These are phyloP conservation scores for Ailanthus altissimus DNA, from an alignment of 345 rosid species.

Conservation along the genomic window DNA sequence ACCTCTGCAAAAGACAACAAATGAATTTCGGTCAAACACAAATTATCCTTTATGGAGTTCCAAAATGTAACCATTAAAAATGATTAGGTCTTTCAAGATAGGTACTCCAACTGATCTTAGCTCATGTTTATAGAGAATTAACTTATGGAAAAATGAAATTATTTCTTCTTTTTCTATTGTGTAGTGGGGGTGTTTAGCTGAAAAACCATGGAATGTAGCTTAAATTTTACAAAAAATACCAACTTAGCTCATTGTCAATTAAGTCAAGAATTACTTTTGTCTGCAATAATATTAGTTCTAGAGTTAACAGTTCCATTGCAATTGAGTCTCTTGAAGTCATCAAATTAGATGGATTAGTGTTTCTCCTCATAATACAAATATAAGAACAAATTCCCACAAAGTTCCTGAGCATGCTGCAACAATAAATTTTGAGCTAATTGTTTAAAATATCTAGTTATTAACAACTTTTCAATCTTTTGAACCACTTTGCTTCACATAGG, in stretches of 20 bases:
- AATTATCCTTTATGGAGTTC: background rate
- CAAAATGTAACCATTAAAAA: background rate
- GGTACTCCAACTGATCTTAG: background rate
- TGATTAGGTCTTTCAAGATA: background rate
- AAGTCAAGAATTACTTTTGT: background rate
- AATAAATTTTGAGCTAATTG: too few relatives aligned
- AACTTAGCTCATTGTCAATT: background rate
- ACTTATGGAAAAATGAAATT: background rate
- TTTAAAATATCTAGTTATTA: too few relatives aligned
- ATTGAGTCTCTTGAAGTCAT: background rate
- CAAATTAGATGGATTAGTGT: background rate
- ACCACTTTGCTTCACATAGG: too few relatives aligned
- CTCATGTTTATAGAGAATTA: background rate
- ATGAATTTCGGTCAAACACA: background rate
- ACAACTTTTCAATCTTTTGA: too few relatives aligned
- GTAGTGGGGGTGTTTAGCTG: too few relatives aligned
- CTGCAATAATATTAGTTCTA: background rate
- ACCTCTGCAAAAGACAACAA: conserved; percentile 35
- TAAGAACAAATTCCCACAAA: background rate
- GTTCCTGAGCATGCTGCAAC: background rate
- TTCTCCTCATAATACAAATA: background rate
- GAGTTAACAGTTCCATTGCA: background rate
- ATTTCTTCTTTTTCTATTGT: background rate
- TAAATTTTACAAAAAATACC: background rate
- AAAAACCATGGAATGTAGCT: background rate